Conservation (phyloP, 2,329 filamentous ascomycete genomes). For the Metarhizium album region DNA sequence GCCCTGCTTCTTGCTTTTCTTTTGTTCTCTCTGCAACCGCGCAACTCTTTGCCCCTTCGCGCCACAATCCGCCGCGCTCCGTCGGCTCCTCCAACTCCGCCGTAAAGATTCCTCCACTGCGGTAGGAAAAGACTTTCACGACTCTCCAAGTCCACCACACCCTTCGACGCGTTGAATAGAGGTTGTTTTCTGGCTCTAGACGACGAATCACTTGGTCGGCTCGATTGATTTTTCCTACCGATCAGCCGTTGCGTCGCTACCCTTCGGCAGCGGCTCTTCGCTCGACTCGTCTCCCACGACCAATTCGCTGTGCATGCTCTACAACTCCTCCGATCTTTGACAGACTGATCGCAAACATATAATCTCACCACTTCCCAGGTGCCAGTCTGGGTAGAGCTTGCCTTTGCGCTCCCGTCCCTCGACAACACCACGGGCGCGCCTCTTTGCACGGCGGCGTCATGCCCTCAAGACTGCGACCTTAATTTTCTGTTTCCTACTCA, state of each 20-base stretch:
- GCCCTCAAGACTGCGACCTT: conserved; percentile 42
- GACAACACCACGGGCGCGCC: conserved; percentile 22
- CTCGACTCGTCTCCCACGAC: neutral
- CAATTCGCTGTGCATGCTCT: neutral
- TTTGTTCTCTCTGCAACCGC: conserved; percentile 6
- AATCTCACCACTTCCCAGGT: neutral
- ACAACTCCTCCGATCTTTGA: neutral
- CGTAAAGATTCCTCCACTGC: conserved; percentile 20
- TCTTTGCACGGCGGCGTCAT: conserved; percentile 44
- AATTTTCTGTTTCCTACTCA: conserved; percentile 29
- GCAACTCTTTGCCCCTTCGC: conserved; percentile 12
- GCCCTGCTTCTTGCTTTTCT: conserved; percentile 10
- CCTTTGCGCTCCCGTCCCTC: conserved; percentile 3
- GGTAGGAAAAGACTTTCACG: conserved; percentile 18
- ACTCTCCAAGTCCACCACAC: conserved; percentile 14
- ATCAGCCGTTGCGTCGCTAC: conserved; percentile 2
- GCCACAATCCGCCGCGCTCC: conserved; percentile 15
- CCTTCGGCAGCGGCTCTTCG: conserved; percentile 1
- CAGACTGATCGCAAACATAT: conserved; percentile 1
- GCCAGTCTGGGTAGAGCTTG: neutral
- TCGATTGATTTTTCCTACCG: conserved; percentile 5
- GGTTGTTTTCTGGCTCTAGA: conserved; percentile 9
- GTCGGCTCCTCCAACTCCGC: conserved; percentile 14
- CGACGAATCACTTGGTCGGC: neutral
- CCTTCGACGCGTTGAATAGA: conserved; percentile 12